phyloP scores from a whole-genome alignment of 176 grass and related monocot species.

The Tillandsia fasciculata region DNA sequence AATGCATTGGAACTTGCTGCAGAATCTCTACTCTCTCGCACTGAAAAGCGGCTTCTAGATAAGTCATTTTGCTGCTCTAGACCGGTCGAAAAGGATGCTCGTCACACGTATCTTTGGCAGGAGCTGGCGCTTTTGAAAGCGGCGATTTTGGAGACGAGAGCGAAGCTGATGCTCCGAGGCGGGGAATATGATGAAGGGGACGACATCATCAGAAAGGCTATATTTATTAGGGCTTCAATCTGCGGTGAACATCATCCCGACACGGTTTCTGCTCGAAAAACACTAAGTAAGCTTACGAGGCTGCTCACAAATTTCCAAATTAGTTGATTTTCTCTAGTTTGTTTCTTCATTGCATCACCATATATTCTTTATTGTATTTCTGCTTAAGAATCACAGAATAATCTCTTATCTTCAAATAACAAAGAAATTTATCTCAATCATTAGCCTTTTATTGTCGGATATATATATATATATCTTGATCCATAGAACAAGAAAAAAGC shows the following conservation, averaged over 20 bases:
- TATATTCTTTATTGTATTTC: conserved; percentile 45
- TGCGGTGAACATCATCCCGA: conserved; percentile 90
- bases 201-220: conserved; percentile 85
- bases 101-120: conserved; percentile 72
- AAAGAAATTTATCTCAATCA: conserved; percentile 7
- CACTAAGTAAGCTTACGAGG: conserved; percentile 89
- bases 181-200: conserved; percentile 82
- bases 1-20: conserved; percentile 68
- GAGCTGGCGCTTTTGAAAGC: conserved; percentile 83
- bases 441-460: too few species aligned
- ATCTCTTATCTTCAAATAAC: conserved; percentile 35
- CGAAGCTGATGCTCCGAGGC: conserved; percentile 84
- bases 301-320: conserved; percentile 91
- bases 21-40: conserved; percentile 61
- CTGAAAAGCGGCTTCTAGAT: conserved; percentile 55
- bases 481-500: too few species aligned
- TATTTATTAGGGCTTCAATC: conserved; percentile 87
- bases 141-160: conserved; percentile 75
- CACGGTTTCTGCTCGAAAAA: conserved; percentile 78
- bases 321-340: conserved; percentile 39
- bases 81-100: conserved; percentile 40
- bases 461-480: too few species aligned
- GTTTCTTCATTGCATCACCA: conserved; percentile 36
- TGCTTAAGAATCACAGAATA: conserved; percentile 29
- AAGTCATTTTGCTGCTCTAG: conserved; percentile 49